A percentile compares a stretch with the other conserved stretches of the same genome.
phyloP scores from a whole-genome alignment of 78 protist genomes.

The Polysphondylium violaceum region DNA sequence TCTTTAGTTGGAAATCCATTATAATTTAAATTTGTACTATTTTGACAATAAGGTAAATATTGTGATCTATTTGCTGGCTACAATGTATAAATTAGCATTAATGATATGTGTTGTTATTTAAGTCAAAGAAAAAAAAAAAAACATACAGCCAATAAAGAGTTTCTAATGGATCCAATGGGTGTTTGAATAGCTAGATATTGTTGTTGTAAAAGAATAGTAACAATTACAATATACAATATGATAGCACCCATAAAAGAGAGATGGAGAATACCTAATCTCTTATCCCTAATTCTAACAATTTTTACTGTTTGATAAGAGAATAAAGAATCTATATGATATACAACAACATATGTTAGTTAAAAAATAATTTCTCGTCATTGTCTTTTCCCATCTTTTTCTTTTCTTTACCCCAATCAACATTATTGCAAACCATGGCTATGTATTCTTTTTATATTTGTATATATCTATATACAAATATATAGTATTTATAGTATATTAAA shows the following conservation, averaged over 20 bases:
- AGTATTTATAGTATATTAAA: too few species aligned
- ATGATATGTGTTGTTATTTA: conserved; percentile 14
- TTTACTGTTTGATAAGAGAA: conserved; percentile 32
- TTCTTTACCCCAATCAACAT: too few species aligned
- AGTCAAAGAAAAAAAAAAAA: not conserved
- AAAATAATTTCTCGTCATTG: too few species aligned
- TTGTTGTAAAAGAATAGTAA: conserved; percentile 1
- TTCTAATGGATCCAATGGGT: conserved; percentile 41
- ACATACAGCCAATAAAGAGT: conserved; percentile 13
- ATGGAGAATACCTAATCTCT: conserved; percentile 31
- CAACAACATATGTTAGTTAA: too few species aligned
- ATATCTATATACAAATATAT: too few species aligned
- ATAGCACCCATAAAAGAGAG: not conserved
- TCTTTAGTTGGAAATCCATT: conserved; percentile 17
- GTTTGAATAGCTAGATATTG: conserved; percentile 14
- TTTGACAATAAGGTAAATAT: conserved; percentile 27
- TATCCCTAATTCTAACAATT: conserved; percentile 43
- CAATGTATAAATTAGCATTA: not conserved
- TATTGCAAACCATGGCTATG: too few species aligned
- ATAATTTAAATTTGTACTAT: not conserved
- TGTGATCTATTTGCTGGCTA: not conserved
- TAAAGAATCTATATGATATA: conserved; percentile 6
- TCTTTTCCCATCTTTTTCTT: too few species aligned
- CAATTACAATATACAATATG: conserved; percentile 10
- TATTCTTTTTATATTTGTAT: too few species aligned